Conservation (phyloP, 2,329 filamentous ascomycete genomes). For the Fusarium albidum region DNA sequence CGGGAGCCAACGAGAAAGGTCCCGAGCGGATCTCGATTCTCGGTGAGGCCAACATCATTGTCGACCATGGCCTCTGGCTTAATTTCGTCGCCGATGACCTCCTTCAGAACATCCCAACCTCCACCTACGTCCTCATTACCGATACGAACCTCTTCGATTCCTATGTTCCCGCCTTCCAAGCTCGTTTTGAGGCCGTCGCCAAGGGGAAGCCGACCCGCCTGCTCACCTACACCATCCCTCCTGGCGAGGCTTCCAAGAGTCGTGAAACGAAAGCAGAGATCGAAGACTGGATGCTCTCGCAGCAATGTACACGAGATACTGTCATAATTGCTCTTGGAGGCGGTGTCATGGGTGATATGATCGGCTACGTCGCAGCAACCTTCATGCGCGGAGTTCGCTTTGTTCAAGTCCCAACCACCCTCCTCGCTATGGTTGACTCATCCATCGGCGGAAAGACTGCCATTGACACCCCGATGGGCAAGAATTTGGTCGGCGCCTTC, state of each 20-base stretch:
- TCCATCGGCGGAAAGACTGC: conserved; percentile 98
- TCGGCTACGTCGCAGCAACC: conserved; percentile 95
- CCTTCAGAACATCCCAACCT: conserved; percentile 77
- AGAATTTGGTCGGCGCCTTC: conserved; percentile 95
- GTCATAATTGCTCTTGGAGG: conserved; percentile 94
- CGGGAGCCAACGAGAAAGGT: conserved; percentile 38
- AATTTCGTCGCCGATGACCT: conserved; percentile 84
- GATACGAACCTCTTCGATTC: conserved; percentile 88
- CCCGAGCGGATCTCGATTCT: conserved; percentile 79
- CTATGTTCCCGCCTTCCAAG: conserved; percentile 81
- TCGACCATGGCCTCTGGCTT: conserved; percentile 91
- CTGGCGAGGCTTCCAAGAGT: conserved; percentile 93
- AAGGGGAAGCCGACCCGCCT: conserved; percentile 64
- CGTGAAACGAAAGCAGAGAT: conserved; percentile 93
- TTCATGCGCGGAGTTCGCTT: conserved; percentile 98
- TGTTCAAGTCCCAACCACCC: conserved; percentile 93
- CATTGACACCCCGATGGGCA: conserved; percentile 94
- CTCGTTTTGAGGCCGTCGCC: conserved; percentile 44
- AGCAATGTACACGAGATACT: conserved; percentile 93
- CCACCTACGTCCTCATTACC: conserved; percentile 95
- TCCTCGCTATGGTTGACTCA: conserved; percentile 97
- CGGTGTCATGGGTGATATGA: conserved; percentile 97
- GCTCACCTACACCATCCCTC: conserved; percentile 85
- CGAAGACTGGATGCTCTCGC: conserved; percentile 94
- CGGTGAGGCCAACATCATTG: conserved; percentile 87